Evolutionary conservation across 495 filamentous ascomycete species (phyloP).

Genomic region (Zalerion maritima): DNA sequence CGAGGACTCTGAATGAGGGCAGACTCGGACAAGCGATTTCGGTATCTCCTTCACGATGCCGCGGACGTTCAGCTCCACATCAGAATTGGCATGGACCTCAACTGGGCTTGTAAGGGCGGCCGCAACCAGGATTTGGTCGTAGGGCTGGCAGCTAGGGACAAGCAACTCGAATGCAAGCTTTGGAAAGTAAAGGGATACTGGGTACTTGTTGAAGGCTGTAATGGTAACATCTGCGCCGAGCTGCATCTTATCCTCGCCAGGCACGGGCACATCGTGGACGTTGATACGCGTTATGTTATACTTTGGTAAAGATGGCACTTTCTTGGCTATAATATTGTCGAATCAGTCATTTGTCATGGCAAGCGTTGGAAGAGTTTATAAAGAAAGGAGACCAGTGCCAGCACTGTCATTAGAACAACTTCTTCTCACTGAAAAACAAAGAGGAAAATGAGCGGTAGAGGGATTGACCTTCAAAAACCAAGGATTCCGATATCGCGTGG

Average conservation of each 20-base stretch:
- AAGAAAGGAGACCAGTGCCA: slow-evolving; percentile 1
- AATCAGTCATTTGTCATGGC: slow-evolving; percentile 1
- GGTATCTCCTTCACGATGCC: slow-evolving; percentile 59
- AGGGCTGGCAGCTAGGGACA: slow-evolving; percentile 62
- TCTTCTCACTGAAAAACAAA: slow-evolving; percentile 36
- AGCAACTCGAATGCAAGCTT: slow-evolving; percentile 70
- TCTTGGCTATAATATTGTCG: slow-evolving; percentile 26
- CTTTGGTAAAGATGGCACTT: slow-evolving; percentile 60
- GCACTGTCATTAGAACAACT: slow-evolving; percentile 16
- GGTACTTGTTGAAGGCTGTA: slow-evolving; percentile 54
- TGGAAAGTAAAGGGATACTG: slow-evolving; percentile 58
- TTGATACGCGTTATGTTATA: slow-evolving; percentile 66
- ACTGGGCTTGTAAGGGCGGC: slow-evolving; percentile 54
- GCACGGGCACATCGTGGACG: slow-evolving; percentile 49
- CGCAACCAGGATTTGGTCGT: slow-evolving; percentile 53
- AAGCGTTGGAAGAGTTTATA: slow-evolving; percentile 13
- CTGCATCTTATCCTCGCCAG: slow-evolving; percentile 34
- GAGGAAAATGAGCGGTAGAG: slow-evolving; percentile 41
- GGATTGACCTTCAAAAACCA: slow-evolving; percentile 68
- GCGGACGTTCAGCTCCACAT: slow-evolving; percentile 51
- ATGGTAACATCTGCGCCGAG: slow-evolving; percentile 69
- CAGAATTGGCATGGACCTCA: slow-evolving; percentile 45
- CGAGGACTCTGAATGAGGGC: slow-evolving; percentile 60
- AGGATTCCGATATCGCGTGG: slow-evolving; percentile 51
- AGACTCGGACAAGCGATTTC: slow-evolving; percentile 48